Base-by-base conservation (phyloP, 495 filamentous ascomycete genomes). In the Pseudomonodictys pantanalensis region DNA sequence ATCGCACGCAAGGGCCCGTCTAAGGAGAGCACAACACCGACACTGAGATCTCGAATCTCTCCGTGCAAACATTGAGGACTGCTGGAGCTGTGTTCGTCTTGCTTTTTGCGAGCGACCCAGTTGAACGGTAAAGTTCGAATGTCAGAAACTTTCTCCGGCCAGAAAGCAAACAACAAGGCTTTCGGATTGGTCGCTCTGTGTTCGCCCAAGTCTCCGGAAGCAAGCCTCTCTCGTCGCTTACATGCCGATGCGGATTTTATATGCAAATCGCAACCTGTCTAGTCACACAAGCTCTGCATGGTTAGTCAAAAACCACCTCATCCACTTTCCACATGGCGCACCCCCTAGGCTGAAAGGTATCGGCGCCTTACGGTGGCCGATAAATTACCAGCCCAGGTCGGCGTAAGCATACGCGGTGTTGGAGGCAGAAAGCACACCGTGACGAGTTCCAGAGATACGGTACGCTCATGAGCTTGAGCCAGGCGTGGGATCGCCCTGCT, bases 171-270 rank as follows among this genome's bases (percentile, higher is more conserved):
- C n/a, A n/a, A n/a, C n/a, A n/a, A n/a, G 39, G 20, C 12, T 28
- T 24, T 18, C 39, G 8, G n/a, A 30, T 53, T 52, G 42, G 41
- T 30, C 18, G 45, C 38, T 43, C 38, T 33, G 11, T n/a, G 53
- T 26, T 47, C 42, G 39, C 42, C 53, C 46, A 53, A 30, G 4
- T 44, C 28, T 17, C 20, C 11, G 25, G 35, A 32, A 41, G 12
- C 15, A 52, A 10, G 25, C 52, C 59, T 46, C 38, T 17, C 11
- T 42, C 6, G 52, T 62, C 59, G 59, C 52, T 62, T 62, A 51
- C 11, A 51, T 10, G 33, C 59, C 12, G 52, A 44, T 18, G 35
- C 35, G 53, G 52, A 52, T 51, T 56, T 54, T 25, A 43, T 42
- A 45, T 52, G 56, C 59, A 62, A 56, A 51, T 51, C 59, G 50